Conservation (phyloP, 306 rosid genomes). For the Prunus kanzakura region DNA sequence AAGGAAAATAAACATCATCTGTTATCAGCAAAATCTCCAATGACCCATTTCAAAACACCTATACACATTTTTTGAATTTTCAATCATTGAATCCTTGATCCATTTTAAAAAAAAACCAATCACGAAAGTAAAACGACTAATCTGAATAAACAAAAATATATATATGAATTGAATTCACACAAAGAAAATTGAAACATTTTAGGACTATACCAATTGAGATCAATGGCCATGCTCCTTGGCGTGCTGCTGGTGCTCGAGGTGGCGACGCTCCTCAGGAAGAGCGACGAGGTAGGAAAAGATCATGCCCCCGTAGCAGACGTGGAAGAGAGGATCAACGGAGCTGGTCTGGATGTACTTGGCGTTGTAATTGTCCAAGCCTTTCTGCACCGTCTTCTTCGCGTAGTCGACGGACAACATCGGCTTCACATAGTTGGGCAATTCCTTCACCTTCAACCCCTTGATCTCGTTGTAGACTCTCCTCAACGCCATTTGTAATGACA, state of each 20-base stretch:
- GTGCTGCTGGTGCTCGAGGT: constrained; percentile 61
- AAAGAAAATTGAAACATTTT: not conserved
- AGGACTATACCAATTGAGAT: constrained; percentile 20
- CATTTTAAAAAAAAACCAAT: not conserved
- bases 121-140: not conserved
- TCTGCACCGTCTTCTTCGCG: constrained; percentile 41
- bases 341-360: constrained; percentile 73
- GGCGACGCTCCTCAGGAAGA: constrained; percentile 84
- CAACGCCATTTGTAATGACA: constrained; percentile 48
- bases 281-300: constrained; percentile 67
- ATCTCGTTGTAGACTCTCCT: constrained; percentile 65
- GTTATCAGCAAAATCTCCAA: not conserved
- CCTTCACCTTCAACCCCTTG: constrained; percentile 62
- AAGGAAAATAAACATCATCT: not conserved
- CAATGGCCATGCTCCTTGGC: constrained; percentile 67
- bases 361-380: constrained; percentile 61
- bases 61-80: not conserved
- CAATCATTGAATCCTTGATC: not conserved
- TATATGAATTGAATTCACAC: not conserved
- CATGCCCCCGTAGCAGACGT: constrained; percentile 80
- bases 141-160: not conserved
- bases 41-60: not conserved
- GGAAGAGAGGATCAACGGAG: constrained; percentile 53
- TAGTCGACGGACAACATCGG: constrained; percentile 52
- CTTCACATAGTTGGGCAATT: constrained; percentile 55